phyloP scores from a whole-genome alignment of 2,329 filamentous ascomycete genomes.

The Calonectria hawksworthii region DNA sequence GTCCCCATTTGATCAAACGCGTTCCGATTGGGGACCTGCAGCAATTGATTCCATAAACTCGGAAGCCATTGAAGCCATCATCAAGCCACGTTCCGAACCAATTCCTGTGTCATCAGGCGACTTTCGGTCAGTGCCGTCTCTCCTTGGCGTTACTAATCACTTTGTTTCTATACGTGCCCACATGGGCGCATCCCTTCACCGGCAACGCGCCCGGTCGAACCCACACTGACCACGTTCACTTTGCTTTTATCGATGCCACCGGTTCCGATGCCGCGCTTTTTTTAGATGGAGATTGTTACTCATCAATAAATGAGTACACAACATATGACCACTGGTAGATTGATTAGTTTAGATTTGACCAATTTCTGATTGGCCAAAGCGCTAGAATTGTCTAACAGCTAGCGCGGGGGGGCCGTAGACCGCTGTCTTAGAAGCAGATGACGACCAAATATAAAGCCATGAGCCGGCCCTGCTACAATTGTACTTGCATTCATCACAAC shows the following conservation, averaged over 20 bases:
- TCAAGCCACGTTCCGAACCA: neutral
- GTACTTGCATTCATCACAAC: neutral
- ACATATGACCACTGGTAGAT: neutral
- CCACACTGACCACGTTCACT: conserved; percentile 9
- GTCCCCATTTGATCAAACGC: neutral
- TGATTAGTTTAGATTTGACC: conserved; percentile 2
- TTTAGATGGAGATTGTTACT: conserved; percentile 10
- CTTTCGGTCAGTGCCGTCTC: conserved; percentile 1
- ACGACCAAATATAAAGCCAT: neutral
- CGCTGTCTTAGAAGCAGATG: neutral
- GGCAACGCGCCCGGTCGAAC: conserved; percentile 12
- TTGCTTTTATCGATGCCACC: neutral
- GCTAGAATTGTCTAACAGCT: neutral
- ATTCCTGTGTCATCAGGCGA: neutral
- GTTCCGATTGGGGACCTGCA: too few relatives aligned
- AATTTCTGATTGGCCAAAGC: conserved; percentile 11
- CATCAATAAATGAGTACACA: conserved; percentile 3
- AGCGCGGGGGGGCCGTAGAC: neutral
- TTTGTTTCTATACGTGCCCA: conserved; percentile 20
- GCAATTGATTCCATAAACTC: too few relatives aligned
- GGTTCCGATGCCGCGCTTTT: conserved; percentile 30
- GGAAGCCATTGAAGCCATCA: neutral
- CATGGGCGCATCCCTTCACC: conserved; percentile 27
- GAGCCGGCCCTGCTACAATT: neutral
- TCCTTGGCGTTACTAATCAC: conserved; percentile 22